Conservation (phyloP, 257 asterid species). For the Cinchona pubescens region DNA sequence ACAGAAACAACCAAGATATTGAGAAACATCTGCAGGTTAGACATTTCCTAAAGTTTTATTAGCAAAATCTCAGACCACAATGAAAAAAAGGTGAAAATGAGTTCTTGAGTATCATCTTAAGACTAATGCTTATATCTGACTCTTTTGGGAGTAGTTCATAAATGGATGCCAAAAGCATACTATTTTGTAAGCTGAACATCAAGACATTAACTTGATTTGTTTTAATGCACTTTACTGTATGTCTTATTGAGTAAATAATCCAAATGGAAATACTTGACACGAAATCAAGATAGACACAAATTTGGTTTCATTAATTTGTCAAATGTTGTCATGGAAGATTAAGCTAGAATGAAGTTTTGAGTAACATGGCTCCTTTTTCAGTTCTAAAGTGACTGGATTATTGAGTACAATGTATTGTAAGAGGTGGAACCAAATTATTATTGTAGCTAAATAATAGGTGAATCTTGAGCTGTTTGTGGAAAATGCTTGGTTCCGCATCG, state of each 20-base stretch:
- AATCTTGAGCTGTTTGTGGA: neutral
- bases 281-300: too few species aligned
- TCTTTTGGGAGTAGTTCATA: neutral
- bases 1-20: slow-evolving; percentile 19
- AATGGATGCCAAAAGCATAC: neutral
- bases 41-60: neutral
- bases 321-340: too few species aligned
- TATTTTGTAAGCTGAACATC: neutral
- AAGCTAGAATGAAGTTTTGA: too few species aligned
- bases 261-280: neutral
- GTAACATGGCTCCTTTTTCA: too few species aligned
- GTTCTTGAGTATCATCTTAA: neutral
- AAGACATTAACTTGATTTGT: too few species aligned
- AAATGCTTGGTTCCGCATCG: too few species aligned
- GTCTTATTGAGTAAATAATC: neutral
- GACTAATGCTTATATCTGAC: neutral
- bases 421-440: neutral
- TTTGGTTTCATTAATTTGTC: too few species aligned
- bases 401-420: neutral
- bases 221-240: too few species aligned
- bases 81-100: neutral
- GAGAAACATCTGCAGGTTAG: slow-evolving; percentile 49
- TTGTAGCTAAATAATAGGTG: neutral
- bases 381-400: too few species aligned
- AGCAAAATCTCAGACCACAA: neutral